These are phyloP conservation scores for Blakeslea trispora DNA, from an alignment of 371 early-diverging fungal genomes.

Conservation along the genomic window DNA sequence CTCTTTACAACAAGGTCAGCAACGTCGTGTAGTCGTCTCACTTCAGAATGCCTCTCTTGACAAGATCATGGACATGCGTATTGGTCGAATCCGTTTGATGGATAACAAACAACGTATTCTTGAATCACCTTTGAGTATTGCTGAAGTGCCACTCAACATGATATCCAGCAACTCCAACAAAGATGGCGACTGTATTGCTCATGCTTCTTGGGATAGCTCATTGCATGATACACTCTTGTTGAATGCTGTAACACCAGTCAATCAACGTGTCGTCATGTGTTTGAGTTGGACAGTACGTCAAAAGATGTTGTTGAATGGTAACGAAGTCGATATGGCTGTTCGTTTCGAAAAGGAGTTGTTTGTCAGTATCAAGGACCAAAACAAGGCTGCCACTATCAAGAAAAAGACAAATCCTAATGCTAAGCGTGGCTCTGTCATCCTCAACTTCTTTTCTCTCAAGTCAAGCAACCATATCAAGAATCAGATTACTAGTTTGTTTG, in stretches of 20 bases:
- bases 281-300: conserved; percentile 55
- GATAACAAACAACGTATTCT: conserved; percentile 63
- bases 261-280: conserved; percentile 53
- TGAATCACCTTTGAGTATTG: conserved; percentile 45
- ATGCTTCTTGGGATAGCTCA: conserved; percentile 83
- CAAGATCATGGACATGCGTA: conserved; percentile 36
- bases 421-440: conserved; percentile 35
- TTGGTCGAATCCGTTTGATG: conserved; percentile 70
- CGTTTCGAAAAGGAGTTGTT: conserved; percentile 58
- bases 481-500: conserved; percentile 39
- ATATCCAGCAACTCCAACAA: conserved; percentile 35
- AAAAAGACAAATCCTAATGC: conserved; percentile 34
- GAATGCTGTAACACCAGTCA: conserved; percentile 69
- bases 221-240: conserved; percentile 73
- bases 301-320: conserved; percentile 20
- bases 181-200: conserved; percentile 47
- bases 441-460: conserved; percentile 23
- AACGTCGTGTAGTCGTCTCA: conserved; percentile 68
- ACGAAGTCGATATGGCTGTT: conserved; percentile 39
- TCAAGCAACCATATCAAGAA: conserved; percentile 20
- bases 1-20: conserved; percentile 77
- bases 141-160: conserved; percentile 40
- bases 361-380: conserved; percentile 55
- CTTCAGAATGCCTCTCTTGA: conserved; percentile 64
- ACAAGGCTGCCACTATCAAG: conserved; percentile 29